Percentiles rank a stretch among this genome's conserved stretches.
Conservation (phyloP, 1,284 basidiomycete genomes). For the Leccinum subrobustum region DNA sequence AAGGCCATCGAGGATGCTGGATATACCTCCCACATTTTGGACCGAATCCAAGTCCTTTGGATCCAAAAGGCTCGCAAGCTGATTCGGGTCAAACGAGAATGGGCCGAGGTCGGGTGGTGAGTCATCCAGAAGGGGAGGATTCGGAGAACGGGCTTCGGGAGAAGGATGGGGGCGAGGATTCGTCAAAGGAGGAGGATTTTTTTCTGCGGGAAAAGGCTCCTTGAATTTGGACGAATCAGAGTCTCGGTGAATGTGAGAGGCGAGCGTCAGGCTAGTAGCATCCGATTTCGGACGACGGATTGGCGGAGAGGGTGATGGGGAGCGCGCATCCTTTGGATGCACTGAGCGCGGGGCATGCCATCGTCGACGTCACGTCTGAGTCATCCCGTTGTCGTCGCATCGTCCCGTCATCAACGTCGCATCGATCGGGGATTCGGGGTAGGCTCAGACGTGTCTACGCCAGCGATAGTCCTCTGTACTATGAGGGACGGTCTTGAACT, state of each 20-base stretch:
- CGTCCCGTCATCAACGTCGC: no score
- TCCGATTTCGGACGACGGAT: conserved; percentile 40
- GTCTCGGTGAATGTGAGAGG: conserved; percentile 39
- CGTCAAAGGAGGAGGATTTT: neutral
- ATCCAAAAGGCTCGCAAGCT: conserved; percentile 86
- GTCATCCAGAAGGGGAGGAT: conserved; percentile 49
- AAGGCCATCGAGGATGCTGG: conserved; percentile 69
- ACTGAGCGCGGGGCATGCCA: no score
- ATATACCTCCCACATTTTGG: conserved; percentile 56
- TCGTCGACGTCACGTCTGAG: no score
- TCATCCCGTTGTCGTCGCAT: no score
- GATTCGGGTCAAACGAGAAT: conserved; percentile 70
- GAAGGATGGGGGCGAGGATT: neutral
- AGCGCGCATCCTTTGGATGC: no score
- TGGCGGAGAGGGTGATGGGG: no score
- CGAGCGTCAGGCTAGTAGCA: conserved; percentile 37
- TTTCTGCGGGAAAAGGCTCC: conserved; percentile 2
- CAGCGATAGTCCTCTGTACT: no score
- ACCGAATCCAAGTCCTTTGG: conserved; percentile 79
- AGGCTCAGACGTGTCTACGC: no score
- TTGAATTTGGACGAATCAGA: conserved; percentile 27
- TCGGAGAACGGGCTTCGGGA: neutral
- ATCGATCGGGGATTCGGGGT: no score
- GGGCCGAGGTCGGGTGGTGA: conserved; percentile 68
- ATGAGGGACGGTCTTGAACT: no score